A percentile compares a stretch with the other conserved stretches of the same genome.
Conservation (phyloP, 768 basidiomycete species). For the Termitomyces sp. region DNA sequence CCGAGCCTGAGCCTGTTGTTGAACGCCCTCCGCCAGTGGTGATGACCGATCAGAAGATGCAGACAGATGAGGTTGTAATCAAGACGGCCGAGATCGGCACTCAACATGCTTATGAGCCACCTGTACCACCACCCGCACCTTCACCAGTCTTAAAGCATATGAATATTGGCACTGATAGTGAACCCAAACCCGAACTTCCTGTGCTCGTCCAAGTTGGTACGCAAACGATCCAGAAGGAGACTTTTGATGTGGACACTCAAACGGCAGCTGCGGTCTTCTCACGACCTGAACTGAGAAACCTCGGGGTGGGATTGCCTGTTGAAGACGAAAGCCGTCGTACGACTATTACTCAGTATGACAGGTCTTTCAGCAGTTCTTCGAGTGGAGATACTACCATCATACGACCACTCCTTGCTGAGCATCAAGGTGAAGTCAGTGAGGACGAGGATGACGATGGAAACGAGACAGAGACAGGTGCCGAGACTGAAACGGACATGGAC, state of each 20-base stretch:
- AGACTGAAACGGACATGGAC: slow-evolving; percentile 63
- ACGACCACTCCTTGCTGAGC: slow-evolving; percentile 29
- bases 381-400: slow-evolving; percentile 36
- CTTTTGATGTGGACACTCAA: slow-evolving; percentile 25
- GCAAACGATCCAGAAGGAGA: slow-evolving; percentile 28
- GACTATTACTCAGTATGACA: slow-evolving; percentile 44
- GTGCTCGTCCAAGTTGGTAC: slow-evolving; percentile 25
- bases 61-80: slow-evolving; percentile 36
- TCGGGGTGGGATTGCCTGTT: slow-evolving; percentile 10
- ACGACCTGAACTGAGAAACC: slow-evolving; percentile 11
- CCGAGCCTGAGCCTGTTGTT: slow-evolving; percentile 19
- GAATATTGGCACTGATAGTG: slow-evolving; percentile 30
- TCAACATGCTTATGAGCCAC: slow-evolving; percentile 36
- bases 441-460: slow-evolving; percentile 39
- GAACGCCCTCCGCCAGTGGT: slow-evolving; percentile 14
- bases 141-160: slow-evolving; percentile 25
- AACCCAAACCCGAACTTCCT: slow-evolving; percentile 18
- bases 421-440: slow-evolving; percentile 5
- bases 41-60: slow-evolving; percentile 33
- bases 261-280: slow-evolving; percentile 11
- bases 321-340: slow-evolving; percentile 25
- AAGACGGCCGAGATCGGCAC: slow-evolving; percentile 41
- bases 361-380: slow-evolving; percentile 22
- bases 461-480: slow-evolving; percentile 64
- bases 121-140: slow-evolving; percentile 21